Evolutionary conservation across 257 asterid genomes (phyloP), one percentile per base, ranked within the genome.

Genomic region (Galeopsis tetrahit): DNA sequence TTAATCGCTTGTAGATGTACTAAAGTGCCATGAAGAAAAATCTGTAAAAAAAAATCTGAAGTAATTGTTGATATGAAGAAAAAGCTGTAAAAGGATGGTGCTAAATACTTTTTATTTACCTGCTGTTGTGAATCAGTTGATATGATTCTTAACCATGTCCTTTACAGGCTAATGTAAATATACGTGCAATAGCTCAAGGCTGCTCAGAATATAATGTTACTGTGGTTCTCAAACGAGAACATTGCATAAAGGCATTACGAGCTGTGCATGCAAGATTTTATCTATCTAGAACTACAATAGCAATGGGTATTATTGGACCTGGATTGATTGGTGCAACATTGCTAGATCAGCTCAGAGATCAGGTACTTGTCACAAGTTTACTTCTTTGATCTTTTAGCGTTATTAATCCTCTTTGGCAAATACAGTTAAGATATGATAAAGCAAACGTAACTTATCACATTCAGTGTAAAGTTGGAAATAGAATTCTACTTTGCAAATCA

Each of bases 171-270:
- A 95, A 92, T 78, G 90, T 95, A 73, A 95, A 95, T 70, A 84
- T 95, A 44, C 97, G 99, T 53, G 99, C 98, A 28, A 95, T 95
- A 80, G 99, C 99, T 76, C 99, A 95, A 85, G 99, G 99, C 55
- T 95, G 97, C 85, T 92, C 99, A 10, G 98, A 95, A 82, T 87
- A 92, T 71, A 95, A 95, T 69, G 84, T 95, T 63, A 95, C 99
- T 6, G 98, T 92, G 59, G 99, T 95, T 71, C 72, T 95, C 75
- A 90, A 90, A 81, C 88, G 92, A 80, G 99, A 95, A 77, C 98
- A 95, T 67, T 90, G 98, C 81, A 84, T 87, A 69, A 90, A 89
- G 85, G 98, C 99, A 72, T 78, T 95, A 71, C 86, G 97, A 65
- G 99, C 99, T 56, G 99, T 95, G 83, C 99, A 95, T 86, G 88